These are phyloP conservation scores for Pholiota molesta DNA, from an alignment of 768 basidiomycete species.

Conservation along the genomic window DNA sequence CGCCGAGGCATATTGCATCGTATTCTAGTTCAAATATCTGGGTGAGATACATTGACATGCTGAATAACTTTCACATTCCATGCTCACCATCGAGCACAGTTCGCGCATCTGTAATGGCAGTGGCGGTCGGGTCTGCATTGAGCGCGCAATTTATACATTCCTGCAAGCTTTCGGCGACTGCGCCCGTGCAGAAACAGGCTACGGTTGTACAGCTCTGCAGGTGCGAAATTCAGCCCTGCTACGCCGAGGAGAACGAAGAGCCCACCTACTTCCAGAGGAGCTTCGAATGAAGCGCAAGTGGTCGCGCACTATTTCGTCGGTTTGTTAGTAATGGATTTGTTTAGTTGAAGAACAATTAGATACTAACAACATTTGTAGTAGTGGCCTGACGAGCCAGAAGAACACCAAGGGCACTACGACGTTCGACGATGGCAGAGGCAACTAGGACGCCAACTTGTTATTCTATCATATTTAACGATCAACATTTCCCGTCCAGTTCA, in stretches of 20 bases:
- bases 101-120: conserved; percentile 22
- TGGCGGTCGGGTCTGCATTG: conserved; percentile 14
- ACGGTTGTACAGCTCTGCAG: conserved; percentile 3
- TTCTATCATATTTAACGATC: neutral
- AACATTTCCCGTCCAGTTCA: neutral
- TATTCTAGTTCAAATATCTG: neutral
- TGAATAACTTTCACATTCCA: neutral
- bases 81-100: conserved; percentile 1
- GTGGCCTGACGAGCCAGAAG: conserved; percentile 1
- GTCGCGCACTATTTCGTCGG: neutral
- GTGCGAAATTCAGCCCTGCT: neutral
- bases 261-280: neutral
- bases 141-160: conserved; percentile 35
- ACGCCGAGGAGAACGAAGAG: neutral
- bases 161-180: conserved; percentile 23
- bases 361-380: conserved; percentile 1
- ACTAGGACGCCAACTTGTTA: neutral
- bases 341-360: too few species aligned
- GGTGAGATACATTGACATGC: neutral
- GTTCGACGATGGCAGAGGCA: conserved; percentile 1
- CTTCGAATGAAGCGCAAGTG: conserved; percentile 3
- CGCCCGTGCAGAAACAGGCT: conserved; percentile 12
- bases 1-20: neutral
- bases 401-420: neutral
- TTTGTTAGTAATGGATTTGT: neutral